A percentile compares a stretch with the other conserved stretches of the same genome.
Conservation (phyloP, 352 stramenopile genomes). For the Globisporangium apiculatum region DNA sequence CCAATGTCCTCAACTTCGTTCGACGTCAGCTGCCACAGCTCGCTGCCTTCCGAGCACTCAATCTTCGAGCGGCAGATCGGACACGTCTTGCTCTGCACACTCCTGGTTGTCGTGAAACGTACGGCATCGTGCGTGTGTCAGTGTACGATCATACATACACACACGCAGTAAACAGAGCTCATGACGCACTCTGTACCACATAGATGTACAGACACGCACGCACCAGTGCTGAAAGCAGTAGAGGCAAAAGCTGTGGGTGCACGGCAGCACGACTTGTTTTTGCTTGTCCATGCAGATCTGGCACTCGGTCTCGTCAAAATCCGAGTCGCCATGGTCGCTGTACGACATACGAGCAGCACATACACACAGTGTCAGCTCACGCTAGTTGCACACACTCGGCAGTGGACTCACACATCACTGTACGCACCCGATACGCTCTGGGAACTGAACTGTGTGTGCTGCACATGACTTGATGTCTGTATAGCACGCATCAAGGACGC, state of each 20-base stretch:
- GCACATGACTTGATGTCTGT: constrained; percentile 59
- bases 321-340: constrained; percentile 17
- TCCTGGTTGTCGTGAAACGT: constrained; percentile 19
- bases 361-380: background rate
- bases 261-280: constrained; percentile 70
- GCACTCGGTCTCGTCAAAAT: constrained; percentile 75
- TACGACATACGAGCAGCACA: constrained; percentile 1
- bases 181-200: background rate
- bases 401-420: background rate
- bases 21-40: constrained; percentile 68
- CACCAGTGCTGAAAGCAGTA: constrained; percentile 73
- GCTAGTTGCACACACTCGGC: background rate
- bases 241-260: constrained; percentile 73
- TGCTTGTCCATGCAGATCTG: constrained; percentile 85
- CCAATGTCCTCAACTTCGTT: constrained; percentile 63
- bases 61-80: constrained; percentile 69
- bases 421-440: constrained; percentile 26
- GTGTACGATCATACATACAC: too few relatives aligned
- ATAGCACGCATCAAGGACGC: constrained; percentile 2
- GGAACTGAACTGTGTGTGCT: constrained; percentile 50
- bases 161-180: background rate
- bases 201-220: background rate
- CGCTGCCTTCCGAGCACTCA: constrained; percentile 67
- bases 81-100: constrained; percentile 69
- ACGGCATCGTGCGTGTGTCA: background rate